These are phyloP conservation scores for Leishmania turanica DNA, from an alignment of 208 protist genomes.

Conservation along the genomic window DNA sequence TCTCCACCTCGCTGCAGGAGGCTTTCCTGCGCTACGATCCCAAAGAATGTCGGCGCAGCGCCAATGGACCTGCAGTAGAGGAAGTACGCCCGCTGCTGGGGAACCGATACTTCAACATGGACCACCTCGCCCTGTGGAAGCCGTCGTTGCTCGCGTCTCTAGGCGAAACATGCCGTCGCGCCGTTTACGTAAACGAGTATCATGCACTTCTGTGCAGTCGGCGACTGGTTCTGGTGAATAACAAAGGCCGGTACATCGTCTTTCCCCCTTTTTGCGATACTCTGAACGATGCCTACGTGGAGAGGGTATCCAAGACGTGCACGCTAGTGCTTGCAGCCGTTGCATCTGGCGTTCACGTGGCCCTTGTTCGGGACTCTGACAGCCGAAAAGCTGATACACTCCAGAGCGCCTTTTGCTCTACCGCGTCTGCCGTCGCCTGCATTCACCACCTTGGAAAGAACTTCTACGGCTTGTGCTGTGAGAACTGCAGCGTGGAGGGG, in stretches of 20 bases:
- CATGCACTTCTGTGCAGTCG: conserved; percentile 49
- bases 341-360: conserved; percentile 49
- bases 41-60: background rate
- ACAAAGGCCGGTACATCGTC: conserved; percentile 38
- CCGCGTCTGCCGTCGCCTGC: conserved; percentile 35
- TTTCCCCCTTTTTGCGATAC: conserved; percentile 59
- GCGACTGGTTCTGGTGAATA: conserved; percentile 54
- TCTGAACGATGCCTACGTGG: conserved; percentile 60
- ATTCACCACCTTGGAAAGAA: conserved; percentile 51
- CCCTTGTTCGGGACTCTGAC: conserved; percentile 33
- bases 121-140: conserved; percentile 30
- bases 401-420: conserved; percentile 31
- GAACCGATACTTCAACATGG: conserved; percentile 35
- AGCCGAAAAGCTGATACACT: conserved; percentile 18
- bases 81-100: conserved; percentile 20
- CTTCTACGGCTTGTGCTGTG: conserved; percentile 63
- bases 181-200: conserved; percentile 34
- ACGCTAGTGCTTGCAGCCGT: conserved; percentile 60
- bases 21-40: conserved; percentile 24
- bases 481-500: conserved; percentile 58
- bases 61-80: conserved; percentile 4
- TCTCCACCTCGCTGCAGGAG: conserved; percentile 11
- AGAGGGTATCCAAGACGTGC: conserved; percentile 30
- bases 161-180: conserved; percentile 21
- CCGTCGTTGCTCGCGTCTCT: conserved; percentile 29